Base-by-base conservation (phyloP, 805 yeast genomes). In the Candida germanica region DNA sequence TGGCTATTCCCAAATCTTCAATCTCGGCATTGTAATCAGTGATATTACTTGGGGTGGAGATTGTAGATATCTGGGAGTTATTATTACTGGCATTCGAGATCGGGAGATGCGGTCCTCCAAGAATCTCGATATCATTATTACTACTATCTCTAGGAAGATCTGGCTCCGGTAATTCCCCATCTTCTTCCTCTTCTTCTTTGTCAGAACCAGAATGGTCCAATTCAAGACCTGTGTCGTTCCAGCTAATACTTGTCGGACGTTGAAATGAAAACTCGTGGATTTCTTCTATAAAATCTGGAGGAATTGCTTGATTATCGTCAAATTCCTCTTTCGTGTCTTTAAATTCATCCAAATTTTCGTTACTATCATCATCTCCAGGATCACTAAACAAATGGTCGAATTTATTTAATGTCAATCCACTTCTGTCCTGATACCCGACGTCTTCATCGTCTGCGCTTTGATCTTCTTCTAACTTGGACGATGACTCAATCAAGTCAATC, bases 1-100 rank as follows among this genome's bases (percentile, higher is more conserved):
- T 35, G 4, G 69, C 68, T 19, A 66, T 66, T 2, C 71, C 71
- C 42, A 67, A 54, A 21, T 66, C 72, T 8, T 62, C 54, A n/a
- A 67, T 56, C 26, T 66, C 71, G 3, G 64, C 68, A 39, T 61
- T 60, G 42, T 61, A 64, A 27, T 58, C 54, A 3, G 66, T 63
- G 13, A 66, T 39, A 38, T 66, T 64, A 36, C 70, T 61, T 18
- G 66, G 64, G 2, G 64, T 54, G 1, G 67, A 59, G 6, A 44
- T 38, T 3, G 43, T 34, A 6, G 48, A 44, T 3, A 31, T 24
- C 15, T 22, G 17, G n/a, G 45, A 41, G 14, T 28, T 36, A 17
- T 40, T 41, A n/a, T 33, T 34, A 13, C 26, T 14, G 5, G 17
- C 18, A 26, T 17, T 20, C 7, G 9, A 15, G 21, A 43, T 30